Base-by-base conservation (phyloP, 208 protist species). In the Trypanosoma conorhini region DNA sequence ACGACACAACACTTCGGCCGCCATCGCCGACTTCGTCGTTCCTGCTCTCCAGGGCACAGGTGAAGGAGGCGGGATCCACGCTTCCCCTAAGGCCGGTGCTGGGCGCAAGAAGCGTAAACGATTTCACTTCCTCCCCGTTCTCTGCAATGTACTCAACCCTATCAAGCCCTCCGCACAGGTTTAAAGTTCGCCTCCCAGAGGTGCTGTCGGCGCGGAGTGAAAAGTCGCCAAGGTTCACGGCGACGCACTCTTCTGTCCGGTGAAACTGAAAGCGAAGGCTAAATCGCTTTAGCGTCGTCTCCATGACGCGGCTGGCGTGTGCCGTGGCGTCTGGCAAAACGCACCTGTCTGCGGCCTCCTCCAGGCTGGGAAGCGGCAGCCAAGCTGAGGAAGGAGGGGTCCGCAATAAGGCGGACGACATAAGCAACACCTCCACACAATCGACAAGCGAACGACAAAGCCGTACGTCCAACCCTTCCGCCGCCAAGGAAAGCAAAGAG, bases 391-490 rank as follows among this genome's bases (percentile, higher is more conserved):
- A 26, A 5, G 60, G 3, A 28, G 40, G 17, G 40, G 52, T 22
- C n/a, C 31, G 48, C 33, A 67, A 59, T 52, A 52, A 67, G 12
- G 61, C 17, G 26, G 22, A 63, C 7, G 35, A 51, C n/a, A 8
- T 31, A 17, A 74, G 30, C 5, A 74, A 31, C 13, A 74, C 24
- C 35, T 74, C 68, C n/a, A 67, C 3, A 67, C 44, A 67, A 33
- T 74, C 38, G n/a, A 74, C 68, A 60, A 74, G 46, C 52, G 68
- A 52, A 1, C 28, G 35, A 57, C 60, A 67, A 38, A 74, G 0
- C 1, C 65, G 3, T 30, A 74, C 10, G 26, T 61, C 22, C 26
- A 74, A 7, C 31, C 15, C 40, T 19, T 26, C 26, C 2, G 50
- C 30, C 4, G 38, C 19, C 31, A 67, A 31, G n/a, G 28, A 52